Conservation (phyloP, 495 filamentous ascomycete genomes). For the Hypomontagnella monticulosa region DNA sequence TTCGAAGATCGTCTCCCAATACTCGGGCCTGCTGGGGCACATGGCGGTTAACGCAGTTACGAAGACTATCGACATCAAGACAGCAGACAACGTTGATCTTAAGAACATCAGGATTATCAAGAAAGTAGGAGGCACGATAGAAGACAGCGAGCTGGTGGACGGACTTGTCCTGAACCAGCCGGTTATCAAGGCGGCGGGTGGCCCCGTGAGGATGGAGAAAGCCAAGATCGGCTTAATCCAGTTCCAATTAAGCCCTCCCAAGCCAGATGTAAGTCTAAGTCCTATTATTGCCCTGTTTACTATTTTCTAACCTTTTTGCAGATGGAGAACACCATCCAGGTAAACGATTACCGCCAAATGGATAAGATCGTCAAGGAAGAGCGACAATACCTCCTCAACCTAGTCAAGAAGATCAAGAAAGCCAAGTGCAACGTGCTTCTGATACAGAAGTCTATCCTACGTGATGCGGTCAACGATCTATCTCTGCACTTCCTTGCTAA, state of each 20-base stretch:
- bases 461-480: slow-evolving; percentile 97
- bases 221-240: slow-evolving; percentile 96
- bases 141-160: slow-evolving; percentile 97
- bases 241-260: slow-evolving; percentile 97
- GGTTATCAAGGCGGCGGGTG: slow-evolving; percentile 92
- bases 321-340: slow-evolving; percentile 99
- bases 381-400: slow-evolving; percentile 95
- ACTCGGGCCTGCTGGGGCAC: slow-evolving; percentile 88
- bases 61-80: slow-evolving; percentile 93
- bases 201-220: slow-evolving; percentile 94
- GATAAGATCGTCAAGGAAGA: slow-evolving; percentile 99
- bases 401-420: slow-evolving; percentile 99
- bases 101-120: slow-evolving; percentile 96
- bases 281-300: background rate
- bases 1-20: slow-evolving; percentile 97
- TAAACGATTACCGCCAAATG: slow-evolving; percentile 99
- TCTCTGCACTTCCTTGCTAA: slow-evolving; percentile 97
- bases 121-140: slow-evolving; percentile 97
- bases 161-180: slow-evolving; percentile 91
- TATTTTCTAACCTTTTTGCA: slow-evolving; percentile 48
- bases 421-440: slow-evolving; percentile 98
- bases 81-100: slow-evolving; percentile 94
- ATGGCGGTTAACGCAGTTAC: slow-evolving; percentile 98
- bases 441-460: slow-evolving; percentile 97
- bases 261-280: slow-evolving; percentile 80